Evolutionary conservation across 441 rosid species (phyloP).

Genomic region (Pelargonium australe): DNA sequence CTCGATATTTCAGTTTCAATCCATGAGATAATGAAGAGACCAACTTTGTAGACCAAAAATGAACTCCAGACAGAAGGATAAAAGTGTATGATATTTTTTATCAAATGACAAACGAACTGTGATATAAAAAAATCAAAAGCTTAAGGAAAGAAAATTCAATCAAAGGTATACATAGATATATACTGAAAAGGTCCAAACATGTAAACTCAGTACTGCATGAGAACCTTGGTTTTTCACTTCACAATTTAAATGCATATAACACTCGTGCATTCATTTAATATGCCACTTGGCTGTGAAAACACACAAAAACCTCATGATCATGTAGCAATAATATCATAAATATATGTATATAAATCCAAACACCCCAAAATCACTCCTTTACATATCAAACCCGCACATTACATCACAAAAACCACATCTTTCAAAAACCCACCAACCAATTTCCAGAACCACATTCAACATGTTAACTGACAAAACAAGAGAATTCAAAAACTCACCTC

Average conservation of each 20-base stretch:
- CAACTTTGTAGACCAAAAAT: neutral
- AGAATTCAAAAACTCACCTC: neutral
- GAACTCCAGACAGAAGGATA: neutral
- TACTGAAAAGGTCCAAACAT: neutral
- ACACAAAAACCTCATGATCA: neutral
- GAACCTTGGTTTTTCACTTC: neutral
- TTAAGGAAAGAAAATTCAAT: neutral
- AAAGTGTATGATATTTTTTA: neutral
- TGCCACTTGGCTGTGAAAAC: neutral
- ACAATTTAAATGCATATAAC: neutral
- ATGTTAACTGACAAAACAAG: neutral
- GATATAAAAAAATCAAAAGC: neutral
- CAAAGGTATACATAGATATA: neutral
- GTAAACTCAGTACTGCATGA: constrained; percentile 9
- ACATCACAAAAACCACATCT: neutral
- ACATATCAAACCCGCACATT: constrained; percentile 19
- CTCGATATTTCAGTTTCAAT: neutral
- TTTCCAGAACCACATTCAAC: neutral
- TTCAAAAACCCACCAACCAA: neutral
- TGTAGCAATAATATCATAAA: constrained; percentile 9
- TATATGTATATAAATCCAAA: constrained; percentile 7
- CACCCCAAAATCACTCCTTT: constrained; percentile 12
- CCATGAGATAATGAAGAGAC: neutral
- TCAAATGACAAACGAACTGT: neutral
- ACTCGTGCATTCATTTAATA: constrained; percentile 7